Evolutionary conservation across 139 green algal genomes (phyloP).

Genomic region (Closterium sp.): DNA sequence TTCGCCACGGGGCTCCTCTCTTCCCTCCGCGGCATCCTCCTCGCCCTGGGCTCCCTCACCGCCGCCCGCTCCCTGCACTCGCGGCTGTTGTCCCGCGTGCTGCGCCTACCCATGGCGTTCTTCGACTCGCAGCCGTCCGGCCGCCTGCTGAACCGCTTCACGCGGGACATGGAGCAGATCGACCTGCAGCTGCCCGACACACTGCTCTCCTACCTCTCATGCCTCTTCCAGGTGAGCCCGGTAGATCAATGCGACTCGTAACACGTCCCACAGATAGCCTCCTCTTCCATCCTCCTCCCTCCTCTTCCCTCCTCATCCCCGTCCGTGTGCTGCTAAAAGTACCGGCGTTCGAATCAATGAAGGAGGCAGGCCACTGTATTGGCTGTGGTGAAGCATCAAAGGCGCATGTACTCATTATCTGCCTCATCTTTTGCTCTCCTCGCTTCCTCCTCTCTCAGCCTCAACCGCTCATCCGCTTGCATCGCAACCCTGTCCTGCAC

Average conservation of each 20-base stretch:
- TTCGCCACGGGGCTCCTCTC: constrained; percentile 28
- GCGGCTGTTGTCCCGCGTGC: constrained; percentile 47
- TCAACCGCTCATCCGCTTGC: too few relatives aligned
- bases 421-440: neutral
- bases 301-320: too few relatives aligned
- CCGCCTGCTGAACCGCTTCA: constrained; percentile 85
- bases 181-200: constrained; percentile 52
- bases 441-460: too few relatives aligned
- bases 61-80: constrained; percentile 48
- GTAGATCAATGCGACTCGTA: too few relatives aligned
- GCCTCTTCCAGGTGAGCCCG: constrained; percentile 39
- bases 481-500: too few relatives aligned
- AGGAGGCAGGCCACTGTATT: too few relatives aligned
- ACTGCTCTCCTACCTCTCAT: constrained; percentile 33
- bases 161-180: constrained; percentile 57
- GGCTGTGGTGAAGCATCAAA: too few relatives aligned
- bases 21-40: neutral
- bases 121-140: constrained; percentile 92
- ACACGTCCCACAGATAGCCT: too few relatives aligned
- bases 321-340: too few relatives aligned
- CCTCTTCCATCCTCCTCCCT: too few relatives aligned
- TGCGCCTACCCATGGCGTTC: constrained; percentile 85
- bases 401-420: neutral
- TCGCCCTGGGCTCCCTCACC: constrained; percentile 18
- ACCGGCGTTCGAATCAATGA: too few relatives aligned